phyloP scores from a whole-genome alignment of 192 early-diverging fungal species.

The Podila epicladia region DNA sequence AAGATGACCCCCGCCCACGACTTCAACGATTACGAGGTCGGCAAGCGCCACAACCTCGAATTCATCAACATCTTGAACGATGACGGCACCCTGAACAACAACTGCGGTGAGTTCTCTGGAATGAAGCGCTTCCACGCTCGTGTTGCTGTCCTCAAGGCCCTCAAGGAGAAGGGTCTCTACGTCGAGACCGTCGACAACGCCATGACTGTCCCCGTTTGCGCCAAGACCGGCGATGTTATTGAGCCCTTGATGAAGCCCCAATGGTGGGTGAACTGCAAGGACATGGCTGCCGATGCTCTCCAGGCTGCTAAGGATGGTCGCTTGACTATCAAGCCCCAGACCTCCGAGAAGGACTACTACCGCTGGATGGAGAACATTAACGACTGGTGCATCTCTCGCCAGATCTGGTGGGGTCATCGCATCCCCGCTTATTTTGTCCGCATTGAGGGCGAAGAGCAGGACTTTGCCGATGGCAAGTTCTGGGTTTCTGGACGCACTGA shows the following conservation, averaged over 20 bases:
- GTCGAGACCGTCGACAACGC: conserved; percentile 88
- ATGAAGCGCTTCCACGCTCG: conserved; percentile 96
- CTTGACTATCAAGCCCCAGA: conserved; percentile 84
- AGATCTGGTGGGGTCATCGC: conserved; percentile 99
- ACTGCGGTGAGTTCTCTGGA: conserved; percentile 88
- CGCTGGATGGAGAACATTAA: conserved; percentile 95
- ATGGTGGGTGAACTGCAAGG: conserved; percentile 97
- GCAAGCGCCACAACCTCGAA: conserved; percentile 92
- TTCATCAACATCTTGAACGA: conserved; percentile 99
- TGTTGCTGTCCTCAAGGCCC: conserved; percentile 83
- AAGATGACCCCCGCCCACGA: conserved; percentile 99
- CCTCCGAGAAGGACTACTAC: conserved; percentile 96
- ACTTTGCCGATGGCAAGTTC: conserved; percentile 68
- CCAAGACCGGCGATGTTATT: conserved; percentile 91
- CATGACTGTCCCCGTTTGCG: conserved; percentile 93
- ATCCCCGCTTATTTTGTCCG: conserved; percentile 94
- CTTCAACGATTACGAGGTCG: conserved; percentile 95
- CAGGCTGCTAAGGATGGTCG: conserved; percentile 82
- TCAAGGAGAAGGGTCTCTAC: conserved; percentile 92
- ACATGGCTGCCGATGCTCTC: conserved; percentile 83
- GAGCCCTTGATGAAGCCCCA: conserved; percentile 99
- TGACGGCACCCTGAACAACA: conserved; percentile 93
- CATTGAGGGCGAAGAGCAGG: conserved; percentile 71
- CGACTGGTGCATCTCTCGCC: conserved; percentile 99
- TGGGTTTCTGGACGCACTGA: conserved; percentile 91